Evolutionary conservation across 305 asterid genomes (phyloP).

Genomic region (Fraxinus latifolia): DNA sequence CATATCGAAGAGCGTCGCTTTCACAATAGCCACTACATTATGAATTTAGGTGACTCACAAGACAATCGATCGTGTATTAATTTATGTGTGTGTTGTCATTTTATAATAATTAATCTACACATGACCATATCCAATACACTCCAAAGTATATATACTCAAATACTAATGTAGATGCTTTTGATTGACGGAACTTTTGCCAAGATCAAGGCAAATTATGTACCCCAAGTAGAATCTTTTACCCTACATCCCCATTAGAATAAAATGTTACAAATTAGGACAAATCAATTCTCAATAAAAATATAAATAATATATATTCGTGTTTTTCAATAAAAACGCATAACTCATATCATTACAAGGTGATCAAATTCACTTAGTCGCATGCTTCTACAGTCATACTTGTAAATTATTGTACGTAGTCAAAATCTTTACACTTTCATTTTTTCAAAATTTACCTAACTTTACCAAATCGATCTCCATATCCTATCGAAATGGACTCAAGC

Average conservation of each 20-base stretch:
- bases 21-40: background rate
- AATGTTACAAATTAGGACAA: background rate
- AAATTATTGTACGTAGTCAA: background rate
- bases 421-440: background rate
- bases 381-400: background rate
- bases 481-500: background rate
- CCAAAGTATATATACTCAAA: background rate
- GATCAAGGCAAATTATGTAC: background rate
- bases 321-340: background rate
- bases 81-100: background rate
- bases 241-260: background rate
- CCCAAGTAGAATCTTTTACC: background rate
- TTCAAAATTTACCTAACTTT: background rate
- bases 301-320: background rate
- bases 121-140: background rate
- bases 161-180: background rate
- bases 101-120: background rate
- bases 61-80: background rate
- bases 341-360: background rate
- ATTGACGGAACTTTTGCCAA: background rate
- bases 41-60: background rate
- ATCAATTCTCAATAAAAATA: background rate
- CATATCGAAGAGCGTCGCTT: background rate
- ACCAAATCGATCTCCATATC: background rate
- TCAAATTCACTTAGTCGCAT: background rate